Base-by-base conservation (phyloP, 345 rosid species). In the Capsella bursapastoris region DNA sequence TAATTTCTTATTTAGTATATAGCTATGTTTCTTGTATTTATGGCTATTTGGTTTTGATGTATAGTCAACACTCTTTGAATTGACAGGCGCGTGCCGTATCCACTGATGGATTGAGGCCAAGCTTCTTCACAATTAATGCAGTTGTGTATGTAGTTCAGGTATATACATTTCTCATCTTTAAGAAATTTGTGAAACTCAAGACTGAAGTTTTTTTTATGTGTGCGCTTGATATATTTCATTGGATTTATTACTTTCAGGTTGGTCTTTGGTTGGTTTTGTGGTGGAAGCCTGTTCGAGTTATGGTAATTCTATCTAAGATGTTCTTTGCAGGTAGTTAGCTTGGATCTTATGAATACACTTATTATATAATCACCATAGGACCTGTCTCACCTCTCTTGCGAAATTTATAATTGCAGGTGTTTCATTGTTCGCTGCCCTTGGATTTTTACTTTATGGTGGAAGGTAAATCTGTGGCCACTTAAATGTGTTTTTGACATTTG, bases 391-490 rank as follows among this genome's bases (percentile, higher is more conserved):
- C 52, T 60, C 37, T 53, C 9, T 43, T 44, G 51, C 0, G 8
- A 6, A 41, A 18, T 4, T 45, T 41, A n/a, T 66, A 43, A 12
- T 5, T 10, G 70, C 86, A 92, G 97, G 90, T 43, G 94, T 86
- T 48, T 92, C 96, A 40, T 79, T 92, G 81, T 83, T 89, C 41
- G 92, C 98, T 0, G 96, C 98, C 40, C 86, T 93, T 59, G 98
- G 96, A 15, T 93, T 93, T 74, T 78, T 93, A 73, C 88, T 93
- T 13, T 93, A 89, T 64, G 98, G 98, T 48, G 98, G 98, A 86
- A 90, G 98, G 98, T 93, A 82, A 78, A 41, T 40, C 29, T 45
- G 16, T 71, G 2, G 12, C 51, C 25, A 7, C 32, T 60, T 57
- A 25, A 51, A 27, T 60, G 31, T 60, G 8, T 16, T 5, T 16